Conservation (phyloP, 208 protist genomes). For the Porcisia hertigi region DNA sequence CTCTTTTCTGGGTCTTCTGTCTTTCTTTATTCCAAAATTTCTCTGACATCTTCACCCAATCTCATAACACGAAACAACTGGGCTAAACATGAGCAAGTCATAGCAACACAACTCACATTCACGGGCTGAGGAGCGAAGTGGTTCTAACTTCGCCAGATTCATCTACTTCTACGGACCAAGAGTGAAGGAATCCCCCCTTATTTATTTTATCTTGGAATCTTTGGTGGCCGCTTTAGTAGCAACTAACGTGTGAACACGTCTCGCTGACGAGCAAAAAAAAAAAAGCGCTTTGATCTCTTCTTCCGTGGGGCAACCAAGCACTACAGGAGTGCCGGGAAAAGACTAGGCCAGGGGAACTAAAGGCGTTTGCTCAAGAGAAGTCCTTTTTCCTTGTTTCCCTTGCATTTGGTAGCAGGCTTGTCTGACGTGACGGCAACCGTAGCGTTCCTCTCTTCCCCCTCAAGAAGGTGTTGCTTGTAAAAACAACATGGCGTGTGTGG, state of each 20-base stretch:
- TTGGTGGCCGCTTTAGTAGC: neutral
- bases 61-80: neutral
- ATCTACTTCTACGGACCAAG: neutral
- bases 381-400: too few species aligned
- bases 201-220: neutral
- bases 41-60: neutral
- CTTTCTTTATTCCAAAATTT: too few species aligned
- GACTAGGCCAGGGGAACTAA: too few species aligned
- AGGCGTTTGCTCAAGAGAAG: too few species aligned
- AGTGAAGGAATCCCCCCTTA: neutral
- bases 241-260: neutral
- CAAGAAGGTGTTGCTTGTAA: neutral
- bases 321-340: too few species aligned
- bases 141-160: neutral
- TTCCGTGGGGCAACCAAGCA: too few species aligned
- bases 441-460: too few species aligned
- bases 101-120: neutral
- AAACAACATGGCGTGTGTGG: constrained; percentile 13
- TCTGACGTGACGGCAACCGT: neutral
- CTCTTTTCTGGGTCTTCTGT: neutral
- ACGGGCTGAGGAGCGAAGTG: neutral
- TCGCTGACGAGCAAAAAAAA: neutral
- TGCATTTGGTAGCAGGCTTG: neutral
- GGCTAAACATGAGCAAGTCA: neutral
- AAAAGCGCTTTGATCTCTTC: too few species aligned